Percentiles rank a stretch among this genome's conserved stretches.
Evolutionary conservation across 257 asterid species (phyloP).

Genomic region (Plectranthus barbatus): DNA sequence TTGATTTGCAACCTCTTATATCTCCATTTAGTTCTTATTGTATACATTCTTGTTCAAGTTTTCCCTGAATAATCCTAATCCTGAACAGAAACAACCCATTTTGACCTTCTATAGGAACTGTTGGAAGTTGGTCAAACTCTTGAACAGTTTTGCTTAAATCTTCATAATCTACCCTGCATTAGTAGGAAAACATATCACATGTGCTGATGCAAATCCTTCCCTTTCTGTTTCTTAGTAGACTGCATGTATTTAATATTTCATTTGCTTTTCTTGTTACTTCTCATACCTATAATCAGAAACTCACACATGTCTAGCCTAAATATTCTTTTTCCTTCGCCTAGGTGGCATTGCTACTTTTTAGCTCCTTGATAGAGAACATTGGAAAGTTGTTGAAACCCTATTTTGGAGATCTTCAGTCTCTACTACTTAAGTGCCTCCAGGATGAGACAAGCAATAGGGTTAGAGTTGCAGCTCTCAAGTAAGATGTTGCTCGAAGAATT

Average conservation of each 20-base stretch:
- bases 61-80: neutral
- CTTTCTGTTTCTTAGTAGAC: neutral
- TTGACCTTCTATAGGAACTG: neutral
- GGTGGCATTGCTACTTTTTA: conserved; percentile 98
- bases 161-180: neutral
- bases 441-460: conserved; percentile 95
- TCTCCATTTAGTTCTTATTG: neutral
- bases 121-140: neutral
- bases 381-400: conserved; percentile 87
- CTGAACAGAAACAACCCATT: neutral
- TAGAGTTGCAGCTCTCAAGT: conserved; percentile 97
- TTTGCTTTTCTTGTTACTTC: neutral
- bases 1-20: neutral
- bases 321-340: conserved; percentile 25
- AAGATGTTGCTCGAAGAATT: conserved; percentile 25
- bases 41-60: no score
- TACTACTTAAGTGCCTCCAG: conserved; percentile 87
- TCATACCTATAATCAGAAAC: neutral
- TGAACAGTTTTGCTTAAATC: neutral
- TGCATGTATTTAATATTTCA: neutral
- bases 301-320: conserved; percentile 8
- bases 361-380: conserved; percentile 97
- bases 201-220: neutral
- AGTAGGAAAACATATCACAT: neutral
- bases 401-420: conserved; percentile 73